phyloP scores from a whole-genome alignment of 2,329 filamentous ascomycete species.

The Phaeosphaeria sp. region DNA sequence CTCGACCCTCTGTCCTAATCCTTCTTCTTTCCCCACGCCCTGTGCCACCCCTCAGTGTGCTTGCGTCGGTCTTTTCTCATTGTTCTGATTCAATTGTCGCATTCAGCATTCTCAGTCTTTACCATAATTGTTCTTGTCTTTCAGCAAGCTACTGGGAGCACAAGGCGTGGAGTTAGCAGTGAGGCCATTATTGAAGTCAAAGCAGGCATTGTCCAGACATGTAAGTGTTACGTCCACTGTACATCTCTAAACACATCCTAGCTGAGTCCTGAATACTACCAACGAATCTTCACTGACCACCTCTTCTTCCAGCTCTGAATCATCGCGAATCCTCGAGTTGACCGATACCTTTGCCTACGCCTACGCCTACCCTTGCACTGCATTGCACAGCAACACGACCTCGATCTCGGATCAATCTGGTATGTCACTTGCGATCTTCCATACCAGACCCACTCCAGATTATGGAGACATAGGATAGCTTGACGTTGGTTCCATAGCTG shows the following conservation, averaged over 20 bases:
- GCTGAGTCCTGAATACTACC: neutral
- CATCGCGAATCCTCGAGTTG: neutral
- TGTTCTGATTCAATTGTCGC: slow-evolving; percentile 14
- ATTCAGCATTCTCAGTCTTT: slow-evolving; percentile 19
- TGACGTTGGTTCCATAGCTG: too few relatives aligned
- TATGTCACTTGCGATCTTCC: neutral
- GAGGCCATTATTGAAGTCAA: neutral
- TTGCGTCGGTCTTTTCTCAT: slow-evolving; percentile 13
- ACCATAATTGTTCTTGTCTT: slow-evolving; percentile 8
- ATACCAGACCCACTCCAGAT: too few relatives aligned
- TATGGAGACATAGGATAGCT: neutral
- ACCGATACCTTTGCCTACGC: neutral
- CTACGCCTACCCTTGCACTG: neutral
- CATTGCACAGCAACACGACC: neutral
- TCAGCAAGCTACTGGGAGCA: neutral
- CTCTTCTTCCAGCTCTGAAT: neutral
- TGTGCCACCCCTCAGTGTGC: slow-evolving; percentile 26
- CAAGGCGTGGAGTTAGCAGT: neutral
- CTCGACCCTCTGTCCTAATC: slow-evolving; percentile 29
- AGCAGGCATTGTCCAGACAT: neutral
- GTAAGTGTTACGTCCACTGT: neutral
- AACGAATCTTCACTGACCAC: neutral
- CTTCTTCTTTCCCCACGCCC: slow-evolving; percentile 31
- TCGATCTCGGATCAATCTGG: neutral
- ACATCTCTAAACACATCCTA: neutral